A percentile compares a stretch with the other conserved stretches of the same genome.
Evolutionary conservation across 306 rosid species (phyloP).

Genomic region (Astragalus membranaceus): DNA sequence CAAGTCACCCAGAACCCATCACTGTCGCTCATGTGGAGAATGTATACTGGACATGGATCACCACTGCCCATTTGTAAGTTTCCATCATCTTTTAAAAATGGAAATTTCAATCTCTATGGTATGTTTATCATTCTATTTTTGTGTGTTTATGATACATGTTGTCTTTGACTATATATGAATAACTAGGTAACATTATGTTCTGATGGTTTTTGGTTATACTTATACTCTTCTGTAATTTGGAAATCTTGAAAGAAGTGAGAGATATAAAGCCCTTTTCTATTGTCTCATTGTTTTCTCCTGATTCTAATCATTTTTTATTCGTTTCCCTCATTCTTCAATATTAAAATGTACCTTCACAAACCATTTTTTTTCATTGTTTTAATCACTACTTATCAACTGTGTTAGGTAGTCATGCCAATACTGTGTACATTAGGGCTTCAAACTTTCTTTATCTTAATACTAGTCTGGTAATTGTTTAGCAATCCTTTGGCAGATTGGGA

Average conservation of each 20-base stretch:
- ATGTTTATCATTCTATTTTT: background rate
- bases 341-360: background rate
- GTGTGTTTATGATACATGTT: background rate
- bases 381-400: background rate
- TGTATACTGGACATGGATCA: slow-evolving; percentile 96
- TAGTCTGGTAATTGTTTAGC: slow-evolving; percentile 5
- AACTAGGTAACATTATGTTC: background rate
- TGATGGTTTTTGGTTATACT: background rate
- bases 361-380: background rate
- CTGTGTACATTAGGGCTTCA: background rate
- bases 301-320: background rate
- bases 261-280: background rate
- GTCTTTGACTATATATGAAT: background rate
- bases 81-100: slow-evolving; percentile 10
- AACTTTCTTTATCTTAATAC: slow-evolving; percentile 2
- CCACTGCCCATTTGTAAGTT: slow-evolving; percentile 96
- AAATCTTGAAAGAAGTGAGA: background rate
- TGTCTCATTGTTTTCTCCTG: background rate
- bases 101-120: background rate
- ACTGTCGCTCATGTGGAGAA: slow-evolving; percentile 77
- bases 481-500: slow-evolving; percentile 74
- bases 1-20: slow-evolving; percentile 84
- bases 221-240: background rate
- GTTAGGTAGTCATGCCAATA: background rate
- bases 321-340: background rate